Evolutionary conservation across 2,329 filamentous ascomycete species (phyloP).

Genomic region (Diaporthe vaccinii): DNA sequence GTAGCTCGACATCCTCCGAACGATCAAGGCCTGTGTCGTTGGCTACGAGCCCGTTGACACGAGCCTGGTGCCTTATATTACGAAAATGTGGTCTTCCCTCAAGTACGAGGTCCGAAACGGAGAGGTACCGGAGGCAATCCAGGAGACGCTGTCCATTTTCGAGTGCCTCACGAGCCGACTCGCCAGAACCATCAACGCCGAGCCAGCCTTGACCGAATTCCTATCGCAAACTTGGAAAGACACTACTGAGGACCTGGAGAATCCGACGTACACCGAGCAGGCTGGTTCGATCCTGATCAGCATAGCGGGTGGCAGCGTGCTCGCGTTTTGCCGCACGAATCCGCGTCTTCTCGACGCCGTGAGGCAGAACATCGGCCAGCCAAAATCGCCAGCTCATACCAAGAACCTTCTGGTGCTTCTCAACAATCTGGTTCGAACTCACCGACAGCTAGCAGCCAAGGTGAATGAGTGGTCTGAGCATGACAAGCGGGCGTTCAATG

Average conservation of each 20-base stretch:
- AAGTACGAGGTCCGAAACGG: conserved; percentile 75
- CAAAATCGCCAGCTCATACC: conserved; percentile 64
- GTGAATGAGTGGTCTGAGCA: neutral
- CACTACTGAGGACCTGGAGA: conserved; percentile 64
- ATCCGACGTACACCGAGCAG: conserved; percentile 64
- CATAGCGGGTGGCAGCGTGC: conserved; percentile 55
- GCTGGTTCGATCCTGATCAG: conserved; percentile 49
- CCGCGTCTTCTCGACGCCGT: conserved; percentile 62
- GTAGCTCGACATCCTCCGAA: conserved; percentile 68
- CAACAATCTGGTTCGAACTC: conserved; percentile 59
- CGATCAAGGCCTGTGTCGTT: conserved; percentile 66
- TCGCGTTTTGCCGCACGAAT: conserved; percentile 62
- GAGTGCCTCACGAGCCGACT: conserved; percentile 60
- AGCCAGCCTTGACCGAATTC: conserved; percentile 60
- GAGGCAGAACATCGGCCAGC: conserved; percentile 64
- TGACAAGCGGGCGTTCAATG: conserved; percentile 2
- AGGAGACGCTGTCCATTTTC: conserved; percentile 68
- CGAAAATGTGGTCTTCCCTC: conserved; percentile 70
- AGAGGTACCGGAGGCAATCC: conserved; percentile 69
- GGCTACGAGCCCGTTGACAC: conserved; percentile 61
- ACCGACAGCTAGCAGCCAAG: conserved; percentile 38
- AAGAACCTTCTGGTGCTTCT: conserved; percentile 66
- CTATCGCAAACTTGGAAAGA: conserved; percentile 64
- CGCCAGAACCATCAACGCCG: conserved; percentile 1
- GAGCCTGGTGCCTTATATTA: conserved; percentile 62